Conservation (phyloP, 1,139 yeast genomes). For the Hyphopichia khmerensis region DNA sequence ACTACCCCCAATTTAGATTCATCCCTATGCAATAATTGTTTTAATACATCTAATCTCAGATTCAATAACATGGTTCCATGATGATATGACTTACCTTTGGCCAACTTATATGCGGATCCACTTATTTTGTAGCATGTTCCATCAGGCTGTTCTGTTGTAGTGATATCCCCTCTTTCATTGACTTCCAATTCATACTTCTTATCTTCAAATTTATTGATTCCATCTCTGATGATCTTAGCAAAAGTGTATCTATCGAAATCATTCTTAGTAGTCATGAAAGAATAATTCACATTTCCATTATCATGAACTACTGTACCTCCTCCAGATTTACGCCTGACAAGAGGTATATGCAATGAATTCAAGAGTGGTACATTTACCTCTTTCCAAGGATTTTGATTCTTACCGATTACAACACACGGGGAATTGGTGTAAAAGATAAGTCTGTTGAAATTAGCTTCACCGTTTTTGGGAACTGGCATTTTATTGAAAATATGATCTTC, state of each 20-base stretch:
- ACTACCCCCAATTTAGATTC: slow-evolving; percentile 43
- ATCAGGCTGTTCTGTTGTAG: slow-evolving; percentile 31
- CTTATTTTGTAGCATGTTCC: slow-evolving; percentile 59
- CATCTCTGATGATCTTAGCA: slow-evolving; percentile 51
- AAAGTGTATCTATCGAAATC: slow-evolving; percentile 66
- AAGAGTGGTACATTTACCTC: slow-evolving; percentile 73
- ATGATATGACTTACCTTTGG: slow-evolving; percentile 82
- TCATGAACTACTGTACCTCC: slow-evolving; percentile 99
- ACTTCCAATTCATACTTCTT: slow-evolving; percentile 31
- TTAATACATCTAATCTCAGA: slow-evolving; percentile 58
- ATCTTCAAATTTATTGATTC: slow-evolving; percentile 38
- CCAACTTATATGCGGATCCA: slow-evolving; percentile 88
- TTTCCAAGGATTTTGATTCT: slow-evolving; percentile 93
- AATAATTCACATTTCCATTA: slow-evolving; percentile 84
- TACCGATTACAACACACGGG: slow-evolving; percentile 92
- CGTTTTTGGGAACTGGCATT: slow-evolving; percentile 48
- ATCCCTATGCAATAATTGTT: slow-evolving; percentile 54
- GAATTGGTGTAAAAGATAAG: slow-evolving; percentile 72
- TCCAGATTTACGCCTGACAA: slow-evolving; percentile 81
- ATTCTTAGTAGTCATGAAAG: slow-evolving; percentile 70
- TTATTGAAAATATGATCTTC: slow-evolving; percentile 75
- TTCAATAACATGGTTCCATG: slow-evolving; percentile 93
- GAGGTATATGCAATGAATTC: slow-evolving; percentile 54
- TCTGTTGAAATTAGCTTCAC: slow-evolving; percentile 39
- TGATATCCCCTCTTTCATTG: slow-evolving; percentile 80